phyloP scores from a whole-genome alignment of 2,329 filamentous ascomycete species.

The Fusarium sp. region DNA sequence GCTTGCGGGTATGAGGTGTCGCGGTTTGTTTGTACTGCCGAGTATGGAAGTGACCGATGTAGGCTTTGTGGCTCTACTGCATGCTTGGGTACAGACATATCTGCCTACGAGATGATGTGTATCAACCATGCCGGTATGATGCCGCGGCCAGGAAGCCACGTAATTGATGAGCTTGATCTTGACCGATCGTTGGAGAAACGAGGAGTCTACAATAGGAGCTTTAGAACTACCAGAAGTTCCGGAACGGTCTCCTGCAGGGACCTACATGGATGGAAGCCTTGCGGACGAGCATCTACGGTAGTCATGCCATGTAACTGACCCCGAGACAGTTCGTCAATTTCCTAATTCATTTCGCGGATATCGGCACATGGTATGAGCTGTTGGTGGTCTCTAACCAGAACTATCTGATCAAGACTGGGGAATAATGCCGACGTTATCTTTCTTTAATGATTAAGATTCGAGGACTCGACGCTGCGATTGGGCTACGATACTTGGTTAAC shows the following conservation, averaged over 20 bases:
- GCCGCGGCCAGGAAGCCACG: neutral
- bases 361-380: neutral
- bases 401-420: neutral
- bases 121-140: neutral
- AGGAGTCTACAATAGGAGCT: conserved; percentile 28
- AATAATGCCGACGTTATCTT: neutral
- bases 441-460: neutral
- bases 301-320: neutral
- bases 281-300: neutral
- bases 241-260: conserved; percentile 41
- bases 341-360: neutral
- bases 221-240: conserved; percentile 49
- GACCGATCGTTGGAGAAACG: neutral
- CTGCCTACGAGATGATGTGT: neutral
- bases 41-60: neutral
- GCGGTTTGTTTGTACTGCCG: neutral
- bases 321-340: neutral
- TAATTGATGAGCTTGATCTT: neutral
- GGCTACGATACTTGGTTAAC: neutral
- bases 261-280: conserved; percentile 25
- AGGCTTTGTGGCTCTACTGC: neutral
- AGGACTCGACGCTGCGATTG: neutral
- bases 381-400: neutral
- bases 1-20: neutral
- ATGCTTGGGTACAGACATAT: neutral